Percentiles rank a stretch among this genome's conserved stretches.
These are phyloP conservation scores for Mortierella polycephala DNA, from an alignment of 371 early-diverging fungal species.

Conservation along the genomic window DNA sequence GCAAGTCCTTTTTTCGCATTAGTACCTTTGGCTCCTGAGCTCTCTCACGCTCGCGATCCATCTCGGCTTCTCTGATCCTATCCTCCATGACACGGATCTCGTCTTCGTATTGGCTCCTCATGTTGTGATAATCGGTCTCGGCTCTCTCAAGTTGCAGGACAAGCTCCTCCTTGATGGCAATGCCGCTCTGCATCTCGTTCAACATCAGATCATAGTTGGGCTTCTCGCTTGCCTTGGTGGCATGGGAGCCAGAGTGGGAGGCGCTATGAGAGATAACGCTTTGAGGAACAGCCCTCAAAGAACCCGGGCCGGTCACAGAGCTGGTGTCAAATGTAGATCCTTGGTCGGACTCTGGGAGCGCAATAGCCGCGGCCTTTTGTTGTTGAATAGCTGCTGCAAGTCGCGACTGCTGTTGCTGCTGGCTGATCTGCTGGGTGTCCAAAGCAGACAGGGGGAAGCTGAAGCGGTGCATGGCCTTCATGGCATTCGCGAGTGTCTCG, in stretches of 20 bases:
- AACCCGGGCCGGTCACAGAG: conserved; percentile 3
- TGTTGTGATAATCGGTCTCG: conserved; percentile 65
- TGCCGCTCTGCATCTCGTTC: conserved; percentile 59
- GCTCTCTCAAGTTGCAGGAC: conserved; percentile 66
- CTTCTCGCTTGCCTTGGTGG: conserved; percentile 66
- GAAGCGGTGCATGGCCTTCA: conserved; percentile 53
- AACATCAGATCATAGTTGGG: conserved; percentile 67
- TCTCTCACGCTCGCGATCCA: conserved; percentile 75
- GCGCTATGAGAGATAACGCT: background rate
- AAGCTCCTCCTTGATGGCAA: conserved; percentile 71
- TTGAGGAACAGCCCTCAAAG: background rate
- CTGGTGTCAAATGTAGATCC: conserved; percentile 20
- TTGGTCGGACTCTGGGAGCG: conserved; percentile 30
- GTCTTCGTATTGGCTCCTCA: conserved; percentile 79
- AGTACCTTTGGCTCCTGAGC: conserved; percentile 18
- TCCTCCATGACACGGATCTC: conserved; percentile 69
- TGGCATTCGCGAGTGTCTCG: conserved; percentile 47
- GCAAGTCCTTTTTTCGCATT: background rate
- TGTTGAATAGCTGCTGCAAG: conserved; percentile 32
- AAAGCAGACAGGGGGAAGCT: conserved; percentile 35
- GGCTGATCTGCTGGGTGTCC: conserved; percentile 34
- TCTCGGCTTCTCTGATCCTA: conserved; percentile 66
- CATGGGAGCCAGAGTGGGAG: background rate
- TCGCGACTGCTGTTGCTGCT: conserved; percentile 33
- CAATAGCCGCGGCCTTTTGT: conserved; percentile 35